Percentiles rank a stretch among this genome's conserved stretches.
Conservation (phyloP, 495 filamentous ascomycete genomes). For the Apiosordaria backusii region DNA sequence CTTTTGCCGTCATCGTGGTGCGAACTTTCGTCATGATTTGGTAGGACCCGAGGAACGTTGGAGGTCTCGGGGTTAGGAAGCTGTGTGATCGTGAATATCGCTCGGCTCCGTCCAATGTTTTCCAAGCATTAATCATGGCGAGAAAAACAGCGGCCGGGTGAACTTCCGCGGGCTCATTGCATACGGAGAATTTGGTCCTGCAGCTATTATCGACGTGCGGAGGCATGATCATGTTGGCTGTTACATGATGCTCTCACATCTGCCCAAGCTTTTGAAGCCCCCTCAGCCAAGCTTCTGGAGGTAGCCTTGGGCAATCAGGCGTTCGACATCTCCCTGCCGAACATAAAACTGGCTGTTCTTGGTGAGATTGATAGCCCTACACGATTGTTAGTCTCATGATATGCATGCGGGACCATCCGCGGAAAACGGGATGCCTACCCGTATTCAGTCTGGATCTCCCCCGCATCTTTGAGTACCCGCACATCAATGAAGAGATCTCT, state of each 20-base stretch:
- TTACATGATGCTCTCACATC: constrained; percentile 30
- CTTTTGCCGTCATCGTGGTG: constrained; percentile 34
- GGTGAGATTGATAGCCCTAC: constrained; percentile 87
- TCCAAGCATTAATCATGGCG: not conserved
- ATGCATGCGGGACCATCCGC: constrained; percentile 1
- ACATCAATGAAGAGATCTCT: constrained; percentile 97
- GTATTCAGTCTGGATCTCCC: constrained; percentile 99
- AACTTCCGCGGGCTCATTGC: not conserved
- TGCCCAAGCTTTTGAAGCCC: constrained; percentile 73
- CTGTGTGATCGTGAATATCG: not conserved
- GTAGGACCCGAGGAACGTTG: not conserved
- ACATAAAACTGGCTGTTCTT: constrained; percentile 99
- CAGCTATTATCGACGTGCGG: not conserved
- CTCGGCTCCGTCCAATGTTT: not conserved
- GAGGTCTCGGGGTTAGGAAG: not conserved
- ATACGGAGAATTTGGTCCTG: not conserved
- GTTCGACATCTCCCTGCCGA: constrained; percentile 91
- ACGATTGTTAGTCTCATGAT: constrained; percentile 18
- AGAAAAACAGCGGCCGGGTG: not conserved
- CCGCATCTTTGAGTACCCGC: constrained; percentile 91
- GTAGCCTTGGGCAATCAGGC: constrained; percentile 94
- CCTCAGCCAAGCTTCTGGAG: constrained; percentile 82
- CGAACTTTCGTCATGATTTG: constrained; percentile 23
- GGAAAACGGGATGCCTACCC: constrained; percentile 58
- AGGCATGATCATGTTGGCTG: not conserved